Evolutionary conservation across 192 early-diverging fungal genomes (phyloP), one percentile per base, ranked within the genome.

Genomic region (Tieghemiomyces parasiticus): DNA sequence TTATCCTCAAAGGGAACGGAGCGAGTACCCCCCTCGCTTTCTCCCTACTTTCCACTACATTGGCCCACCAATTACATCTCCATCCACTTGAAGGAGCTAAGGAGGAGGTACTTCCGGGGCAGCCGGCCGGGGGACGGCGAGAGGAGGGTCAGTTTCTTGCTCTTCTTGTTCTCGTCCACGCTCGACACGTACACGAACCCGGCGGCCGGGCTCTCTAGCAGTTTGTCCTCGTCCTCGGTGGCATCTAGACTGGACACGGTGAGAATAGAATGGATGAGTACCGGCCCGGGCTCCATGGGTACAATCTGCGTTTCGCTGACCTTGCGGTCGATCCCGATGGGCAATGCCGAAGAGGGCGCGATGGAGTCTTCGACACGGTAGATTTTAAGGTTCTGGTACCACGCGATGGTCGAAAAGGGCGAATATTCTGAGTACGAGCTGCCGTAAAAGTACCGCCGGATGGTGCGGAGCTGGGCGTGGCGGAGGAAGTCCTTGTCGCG

Each of bases 381-480:
- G 22, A 97, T 79, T 29, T 67, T 63, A 22, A 95, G 62, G 42
- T 97, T 93, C 14, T 81, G 59, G 55, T 87, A 95, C 28, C 76
- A 74, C 30, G 92, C 81, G 25, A 87, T 78, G 31, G 84, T 86
- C 1, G 85, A 86, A 64, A 89, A 97, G 19, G 95, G 92, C 12
- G 80, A 81, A 13, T 89, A 67, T 58, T 90, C 88, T 32, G 69
- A 78, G 48, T 84, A 81, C 0, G 71, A 35, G 0, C 88, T 87
- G 0, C 95, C 95, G 69, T 97, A 95, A 76, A 99, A 99, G 72
- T 99, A 99, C 61, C 91, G 89, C 9, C 81, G 78, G 9, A 99
- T 89, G 54, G 78, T 81, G 31, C 81, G 73, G 34, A 79, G 74
- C 63, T 92, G 86, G 3, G 75, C 52, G 35, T 89, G 84, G 28